phyloP scores from a whole-genome alignment of 768 basidiomycete genomes.

The Tylopilus sp. region DNA sequence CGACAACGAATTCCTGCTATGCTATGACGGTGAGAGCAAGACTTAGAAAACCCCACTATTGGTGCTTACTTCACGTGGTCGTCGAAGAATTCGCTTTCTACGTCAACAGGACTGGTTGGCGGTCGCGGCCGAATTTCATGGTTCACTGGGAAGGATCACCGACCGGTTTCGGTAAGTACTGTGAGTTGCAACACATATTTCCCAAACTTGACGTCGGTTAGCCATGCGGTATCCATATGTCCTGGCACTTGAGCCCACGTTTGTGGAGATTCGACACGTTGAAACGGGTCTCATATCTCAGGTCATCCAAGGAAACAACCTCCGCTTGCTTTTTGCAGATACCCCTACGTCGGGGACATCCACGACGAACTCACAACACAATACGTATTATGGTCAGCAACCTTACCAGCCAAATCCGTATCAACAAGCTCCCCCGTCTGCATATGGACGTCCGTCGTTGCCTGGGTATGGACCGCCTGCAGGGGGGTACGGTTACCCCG shows the following conservation, averaged over 20 bases:
- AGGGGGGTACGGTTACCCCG: conserved; percentile 39
- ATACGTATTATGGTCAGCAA: conserved; percentile 32
- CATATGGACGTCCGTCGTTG: conserved; percentile 26
- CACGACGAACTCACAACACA: conserved; percentile 39
- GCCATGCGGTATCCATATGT: conserved; percentile 97
- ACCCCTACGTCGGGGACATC: conserved; percentile 84
- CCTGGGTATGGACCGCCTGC: conserved; percentile 26
- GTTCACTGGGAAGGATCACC: conserved; percentile 96
- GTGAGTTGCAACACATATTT: not conserved
- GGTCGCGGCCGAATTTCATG: conserved; percentile 89
- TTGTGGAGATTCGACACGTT: conserved; percentile 95
- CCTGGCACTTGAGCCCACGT: conserved; percentile 92
- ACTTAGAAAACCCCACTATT: not conserved
- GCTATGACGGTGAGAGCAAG: conserved; percentile 82
- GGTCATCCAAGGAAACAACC: conserved; percentile 90
- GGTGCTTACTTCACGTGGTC: conserved; percentile 6
- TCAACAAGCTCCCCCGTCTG: conserved; percentile 25
- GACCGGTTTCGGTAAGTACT: conserved; percentile 84
- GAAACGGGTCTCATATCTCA: conserved; percentile 90
- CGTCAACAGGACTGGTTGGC: conserved; percentile 93
- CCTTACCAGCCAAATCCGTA: conserved; percentile 33
- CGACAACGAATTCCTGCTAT: conserved; percentile 93
- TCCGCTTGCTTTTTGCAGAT: conserved; percentile 90
- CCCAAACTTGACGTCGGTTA: conserved; percentile 31
- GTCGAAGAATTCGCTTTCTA: conserved; percentile 97